These are phyloP conservation scores for Coniella vitis DNA, from an alignment of 2,329 filamentous ascomycete genomes.

Conservation along the genomic window DNA sequence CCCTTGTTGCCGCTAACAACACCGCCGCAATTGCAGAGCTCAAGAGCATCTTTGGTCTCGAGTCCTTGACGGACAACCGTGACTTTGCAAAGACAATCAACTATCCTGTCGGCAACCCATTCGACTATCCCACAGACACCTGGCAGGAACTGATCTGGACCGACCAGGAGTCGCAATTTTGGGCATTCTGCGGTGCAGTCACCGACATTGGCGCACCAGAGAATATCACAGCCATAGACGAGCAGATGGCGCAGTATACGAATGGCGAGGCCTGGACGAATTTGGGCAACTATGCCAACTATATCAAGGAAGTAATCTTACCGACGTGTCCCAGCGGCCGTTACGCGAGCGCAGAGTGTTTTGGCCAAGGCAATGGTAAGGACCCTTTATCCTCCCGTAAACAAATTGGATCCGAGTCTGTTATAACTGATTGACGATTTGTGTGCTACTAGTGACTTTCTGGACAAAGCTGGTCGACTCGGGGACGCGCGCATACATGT, in stretches of 20 bases:
- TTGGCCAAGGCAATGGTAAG: constrained; percentile 25
- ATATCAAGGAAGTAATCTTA: constrained; percentile 39
- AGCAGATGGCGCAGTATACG: constrained; percentile 39
- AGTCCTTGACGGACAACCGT: constrained; percentile 33
- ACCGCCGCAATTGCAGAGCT: constrained; percentile 35
- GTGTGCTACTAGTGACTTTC: constrained; percentile 28
- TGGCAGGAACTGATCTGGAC: constrained; percentile 50
- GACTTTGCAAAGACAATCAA: constrained; percentile 44
- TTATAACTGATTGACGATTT: neutral
- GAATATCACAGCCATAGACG: constrained; percentile 37
- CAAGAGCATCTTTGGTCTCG: constrained; percentile 41
- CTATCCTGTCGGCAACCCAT: constrained; percentile 38
- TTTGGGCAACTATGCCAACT: constrained; percentile 45
- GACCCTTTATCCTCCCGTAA: neutral
- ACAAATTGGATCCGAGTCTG: too few species aligned
- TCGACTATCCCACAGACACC: constrained; percentile 41
- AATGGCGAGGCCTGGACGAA: constrained; percentile 42
- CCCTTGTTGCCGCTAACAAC: constrained; percentile 35
- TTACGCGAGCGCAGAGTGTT: constrained; percentile 37
- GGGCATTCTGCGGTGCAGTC: constrained; percentile 44
- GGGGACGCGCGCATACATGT: constrained; percentile 38
- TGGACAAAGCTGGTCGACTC: constrained; percentile 37
- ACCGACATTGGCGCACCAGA: constrained; percentile 37
- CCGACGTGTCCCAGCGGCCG: constrained; percentile 34
- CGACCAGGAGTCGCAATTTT: constrained; percentile 40